Percentiles rank a stretch among this genome's conserved stretches.
Evolutionary conservation across 2,329 filamentous ascomycete species (phyloP).

Genomic region (Trichoderma pleuroti): DNA sequence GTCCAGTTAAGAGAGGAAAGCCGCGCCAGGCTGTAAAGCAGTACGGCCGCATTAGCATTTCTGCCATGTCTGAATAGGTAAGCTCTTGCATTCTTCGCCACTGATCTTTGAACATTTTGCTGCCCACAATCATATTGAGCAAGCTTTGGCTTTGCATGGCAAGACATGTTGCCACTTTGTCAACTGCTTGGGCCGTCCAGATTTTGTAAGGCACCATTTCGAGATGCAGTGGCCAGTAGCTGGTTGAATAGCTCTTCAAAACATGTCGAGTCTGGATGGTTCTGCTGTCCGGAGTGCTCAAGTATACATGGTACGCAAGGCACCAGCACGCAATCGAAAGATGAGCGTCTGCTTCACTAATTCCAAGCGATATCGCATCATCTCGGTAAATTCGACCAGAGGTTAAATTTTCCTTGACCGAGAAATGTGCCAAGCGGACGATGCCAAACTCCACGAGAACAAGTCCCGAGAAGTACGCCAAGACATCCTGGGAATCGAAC

Average conservation of each 20-base stretch:
- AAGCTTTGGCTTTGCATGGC: neutral
- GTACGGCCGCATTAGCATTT: neutral
- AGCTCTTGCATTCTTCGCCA: neutral
- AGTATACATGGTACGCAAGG: neutral
- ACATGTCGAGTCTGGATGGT: neutral
- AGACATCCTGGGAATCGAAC: neutral
- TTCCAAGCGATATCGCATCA: neutral
- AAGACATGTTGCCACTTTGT: neutral
- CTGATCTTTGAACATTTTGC: neutral
- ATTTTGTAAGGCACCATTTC: neutral
- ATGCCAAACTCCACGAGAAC: neutral
- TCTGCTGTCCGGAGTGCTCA: neutral
- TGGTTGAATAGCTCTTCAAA: neutral
- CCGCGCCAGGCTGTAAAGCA: neutral
- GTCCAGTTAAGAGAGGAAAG: neutral
- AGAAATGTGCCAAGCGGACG: slow-evolving; percentile 15
- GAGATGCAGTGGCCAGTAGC: neutral
- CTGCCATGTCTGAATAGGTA: neutral
- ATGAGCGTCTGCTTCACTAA: slow-evolving; percentile 3
- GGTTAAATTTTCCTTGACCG: slow-evolving; percentile 13
- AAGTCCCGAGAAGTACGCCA: neutral
- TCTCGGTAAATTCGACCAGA: neutral
- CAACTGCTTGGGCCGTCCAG: neutral
- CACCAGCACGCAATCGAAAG: slow-evolving; percentile 4
- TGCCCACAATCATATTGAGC: neutral